A percentile compares a stretch with the other conserved stretches of the same genome.
phyloP scores from a whole-genome alignment of 1,284 basidiomycete species.

The Ustilago nuda region DNA sequence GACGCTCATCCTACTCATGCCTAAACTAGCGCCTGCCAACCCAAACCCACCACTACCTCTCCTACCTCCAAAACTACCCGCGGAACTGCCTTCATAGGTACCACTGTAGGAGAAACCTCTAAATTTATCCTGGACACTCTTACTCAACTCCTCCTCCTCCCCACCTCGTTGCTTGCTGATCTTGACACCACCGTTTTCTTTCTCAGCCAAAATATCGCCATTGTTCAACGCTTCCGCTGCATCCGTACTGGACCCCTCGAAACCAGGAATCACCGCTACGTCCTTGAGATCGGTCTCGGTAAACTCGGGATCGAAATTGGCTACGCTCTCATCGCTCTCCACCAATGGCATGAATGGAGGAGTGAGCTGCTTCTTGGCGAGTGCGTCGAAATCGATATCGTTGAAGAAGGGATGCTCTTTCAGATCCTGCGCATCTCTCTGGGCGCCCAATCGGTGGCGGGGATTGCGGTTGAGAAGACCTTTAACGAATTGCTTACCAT shows the following conservation, averaged over 20 bases:
- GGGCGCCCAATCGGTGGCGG: constrained; percentile 91
- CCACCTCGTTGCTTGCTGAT: constrained; percentile 40
- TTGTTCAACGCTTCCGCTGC: constrained; percentile 31
- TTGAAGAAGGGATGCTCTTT: constrained; percentile 97
- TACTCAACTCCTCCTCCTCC: constrained; percentile 53
- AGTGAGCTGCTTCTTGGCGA: constrained; percentile 88
- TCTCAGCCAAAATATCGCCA: constrained; percentile 34
- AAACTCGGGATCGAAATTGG: constrained; percentile 98
- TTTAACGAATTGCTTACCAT: constrained; percentile 99
- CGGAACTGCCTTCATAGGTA: constrained; percentile 60
- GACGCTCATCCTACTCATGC: constrained; percentile 61
- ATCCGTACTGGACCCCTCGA: constrained; percentile 49
- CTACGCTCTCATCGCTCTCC: constrained; percentile 96
- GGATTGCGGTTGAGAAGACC: constrained; percentile 97
- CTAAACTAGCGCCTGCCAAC: constrained; percentile 53
- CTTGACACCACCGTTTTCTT: constrained; percentile 40
- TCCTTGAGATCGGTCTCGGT: constrained; percentile 81
- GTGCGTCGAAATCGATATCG: constrained; percentile 74
- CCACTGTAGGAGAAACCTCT: constrained; percentile 67
- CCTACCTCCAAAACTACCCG: constrained; percentile 57
- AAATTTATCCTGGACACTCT: constrained; percentile 68
- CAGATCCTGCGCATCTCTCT: constrained; percentile 89
- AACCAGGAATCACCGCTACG: constrained; percentile 62
- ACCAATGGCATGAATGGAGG: constrained; percentile 98
- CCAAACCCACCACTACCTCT: constrained; percentile 48